phyloP scores from a whole-genome alignment of 768 basidiomycete genomes.

The Mycena rebaudengoi region DNA sequence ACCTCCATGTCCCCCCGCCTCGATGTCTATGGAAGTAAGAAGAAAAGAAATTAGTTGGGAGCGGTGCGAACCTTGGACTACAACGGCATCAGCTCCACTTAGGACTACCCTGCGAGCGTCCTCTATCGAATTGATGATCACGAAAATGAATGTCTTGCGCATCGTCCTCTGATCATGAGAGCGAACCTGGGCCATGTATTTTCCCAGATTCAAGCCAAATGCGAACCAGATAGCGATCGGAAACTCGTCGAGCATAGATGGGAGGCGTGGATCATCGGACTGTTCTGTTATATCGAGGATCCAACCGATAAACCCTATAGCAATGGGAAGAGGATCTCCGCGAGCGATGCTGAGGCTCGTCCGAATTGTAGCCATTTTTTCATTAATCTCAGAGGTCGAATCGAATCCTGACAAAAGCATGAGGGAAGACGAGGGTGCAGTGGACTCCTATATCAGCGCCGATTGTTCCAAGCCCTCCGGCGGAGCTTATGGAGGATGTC shows the following conservation, averaged over 20 bases:
- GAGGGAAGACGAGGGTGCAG: neutral
- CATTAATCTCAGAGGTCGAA: slow-evolving; percentile 42
- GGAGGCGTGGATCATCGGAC: slow-evolving; percentile 47
- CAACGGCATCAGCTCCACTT: slow-evolving; percentile 63
- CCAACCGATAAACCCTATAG: slow-evolving; percentile 68
- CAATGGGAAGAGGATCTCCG: slow-evolving; percentile 55
- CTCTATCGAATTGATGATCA: slow-evolving; percentile 57
- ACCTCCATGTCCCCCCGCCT: slow-evolving; percentile 25
- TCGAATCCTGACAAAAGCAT: slow-evolving; percentile 50
- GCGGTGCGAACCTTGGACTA: slow-evolving; percentile 67
- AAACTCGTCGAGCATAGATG: slow-evolving; percentile 51
- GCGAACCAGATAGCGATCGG: slow-evolving; percentile 69
- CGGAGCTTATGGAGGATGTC: slow-evolving; percentile 56
- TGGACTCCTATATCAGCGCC: slow-evolving; percentile 49
- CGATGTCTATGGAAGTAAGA: neutral
- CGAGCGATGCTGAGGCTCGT: slow-evolving; percentile 37
- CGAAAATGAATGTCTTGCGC: slow-evolving; percentile 59
- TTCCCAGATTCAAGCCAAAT: slow-evolving; percentile 59
- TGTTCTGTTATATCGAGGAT: slow-evolving; percentile 54
- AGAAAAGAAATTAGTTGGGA: neutral
- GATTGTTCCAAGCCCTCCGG: slow-evolving; percentile 67
- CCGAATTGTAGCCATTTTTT: slow-evolving; percentile 52
- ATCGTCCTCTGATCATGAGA: slow-evolving; percentile 44
- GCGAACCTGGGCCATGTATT: slow-evolving; percentile 62
- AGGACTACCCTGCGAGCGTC: slow-evolving; percentile 58